Evolutionary conservation across 495 filamentous ascomycete genomes (phyloP).

Genomic region (Lophium mytilinum): DNA sequence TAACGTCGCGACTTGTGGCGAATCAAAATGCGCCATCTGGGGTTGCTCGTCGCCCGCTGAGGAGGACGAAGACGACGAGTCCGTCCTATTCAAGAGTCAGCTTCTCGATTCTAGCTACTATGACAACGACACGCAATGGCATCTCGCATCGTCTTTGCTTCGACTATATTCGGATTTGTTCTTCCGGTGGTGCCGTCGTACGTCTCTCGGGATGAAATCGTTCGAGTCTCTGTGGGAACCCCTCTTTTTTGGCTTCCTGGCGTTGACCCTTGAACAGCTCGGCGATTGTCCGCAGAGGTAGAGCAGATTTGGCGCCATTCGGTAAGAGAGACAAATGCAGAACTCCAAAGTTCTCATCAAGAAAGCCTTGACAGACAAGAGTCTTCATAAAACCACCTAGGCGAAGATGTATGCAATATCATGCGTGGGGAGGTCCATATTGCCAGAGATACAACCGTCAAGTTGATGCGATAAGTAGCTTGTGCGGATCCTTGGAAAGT

Average conservation of each 20-base stretch:
- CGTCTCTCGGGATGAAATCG: not conserved
- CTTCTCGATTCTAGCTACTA: not conserved
- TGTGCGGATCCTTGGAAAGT: too few relatives aligned
- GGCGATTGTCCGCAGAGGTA: not conserved
- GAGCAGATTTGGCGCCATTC: too few relatives aligned
- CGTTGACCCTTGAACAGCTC: not conserved
- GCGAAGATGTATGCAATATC: too few relatives aligned
- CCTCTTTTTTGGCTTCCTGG: not conserved
- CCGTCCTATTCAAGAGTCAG: conserved; percentile 10
- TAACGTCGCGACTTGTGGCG: not conserved
- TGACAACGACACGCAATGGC: not conserved
- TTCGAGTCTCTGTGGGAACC: not conserved
- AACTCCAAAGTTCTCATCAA: too few relatives aligned
- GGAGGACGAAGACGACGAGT: not conserved
- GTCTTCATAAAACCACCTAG: too few relatives aligned
- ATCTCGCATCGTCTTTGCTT: not conserved
- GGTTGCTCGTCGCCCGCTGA: conserved; percentile 1
- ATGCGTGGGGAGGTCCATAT: too few relatives aligned
- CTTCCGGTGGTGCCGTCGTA: not conserved
- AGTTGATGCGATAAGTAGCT: too few relatives aligned
- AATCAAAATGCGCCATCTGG: conserved; percentile 6
- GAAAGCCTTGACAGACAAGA: too few relatives aligned
- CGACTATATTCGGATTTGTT: not conserved
- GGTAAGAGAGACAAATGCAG: too few relatives aligned
- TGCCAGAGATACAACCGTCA: too few relatives aligned